These are phyloP conservation scores for Parmelia sp. DNA, from an alignment of 495 filamentous ascomycete species.

Conservation along the genomic window DNA sequence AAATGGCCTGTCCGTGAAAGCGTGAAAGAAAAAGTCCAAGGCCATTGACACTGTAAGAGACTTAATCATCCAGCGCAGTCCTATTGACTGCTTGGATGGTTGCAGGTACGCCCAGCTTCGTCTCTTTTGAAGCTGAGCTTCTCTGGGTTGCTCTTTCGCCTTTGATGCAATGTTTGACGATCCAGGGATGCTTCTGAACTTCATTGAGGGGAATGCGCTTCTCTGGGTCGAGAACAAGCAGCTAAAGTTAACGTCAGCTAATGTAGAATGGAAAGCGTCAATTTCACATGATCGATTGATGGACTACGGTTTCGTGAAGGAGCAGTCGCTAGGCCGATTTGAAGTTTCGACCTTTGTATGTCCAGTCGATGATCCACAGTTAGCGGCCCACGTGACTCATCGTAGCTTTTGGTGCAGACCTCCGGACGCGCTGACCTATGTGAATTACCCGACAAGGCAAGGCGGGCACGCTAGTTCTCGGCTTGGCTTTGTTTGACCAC, in stretches of 20 bases:
- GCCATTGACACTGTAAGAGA: background rate
- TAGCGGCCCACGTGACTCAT: too few relatives aligned
- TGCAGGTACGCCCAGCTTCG: constrained; percentile 38
- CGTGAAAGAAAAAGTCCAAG: constrained; percentile 1
- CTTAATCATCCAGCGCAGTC: constrained; percentile 5
- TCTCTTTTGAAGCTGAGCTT: constrained; percentile 34
- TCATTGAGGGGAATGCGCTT: constrained; percentile 87
- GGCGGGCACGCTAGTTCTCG: background rate
- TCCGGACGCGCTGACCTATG: background rate
- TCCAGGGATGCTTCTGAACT: constrained; percentile 90
- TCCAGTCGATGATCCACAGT: too few relatives aligned
- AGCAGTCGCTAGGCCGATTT: too few relatives aligned
- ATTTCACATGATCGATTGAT: background rate
- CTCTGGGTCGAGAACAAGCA: constrained; percentile 89
- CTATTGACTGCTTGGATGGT: constrained; percentile 10
- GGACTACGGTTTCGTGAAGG: too few relatives aligned
- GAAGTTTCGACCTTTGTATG: too few relatives aligned
- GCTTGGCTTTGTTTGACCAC: background rate
- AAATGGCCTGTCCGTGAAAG: constrained; percentile 25
- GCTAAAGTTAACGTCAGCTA: constrained; percentile 38
- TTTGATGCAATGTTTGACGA: constrained; percentile 89
- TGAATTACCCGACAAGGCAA: background rate
- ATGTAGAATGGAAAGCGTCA: background rate
- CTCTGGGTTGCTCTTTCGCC: constrained; percentile 56
- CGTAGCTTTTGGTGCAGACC: too few relatives aligned